Evolutionary conservation across 2,329 filamentous ascomycete genomes (phyloP), one percentile per base, ranked within the genome.

Genomic region (Aspergillus sp.): DNA sequence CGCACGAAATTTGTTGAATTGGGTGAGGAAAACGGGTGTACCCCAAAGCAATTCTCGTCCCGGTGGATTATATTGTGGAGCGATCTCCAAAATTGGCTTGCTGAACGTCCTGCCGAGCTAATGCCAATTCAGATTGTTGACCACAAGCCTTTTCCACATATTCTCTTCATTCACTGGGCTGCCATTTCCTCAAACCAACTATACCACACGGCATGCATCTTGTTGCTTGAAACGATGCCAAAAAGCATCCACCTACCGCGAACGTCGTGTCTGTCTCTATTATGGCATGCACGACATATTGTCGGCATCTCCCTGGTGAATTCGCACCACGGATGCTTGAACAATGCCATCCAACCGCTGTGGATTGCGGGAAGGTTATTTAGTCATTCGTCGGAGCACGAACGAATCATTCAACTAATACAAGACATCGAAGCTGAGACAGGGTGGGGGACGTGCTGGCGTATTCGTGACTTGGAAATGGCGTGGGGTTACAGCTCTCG

Each of bases 131-230:
- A 73, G 35, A 72, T 63, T 2, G 65, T 72, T n/a, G 63, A 68
- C 27, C 66, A 64, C 2, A 60, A 64, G 6, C 74, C 74, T 1
- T 81, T 79, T 49, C 76, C 77, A 0, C 68, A 74, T 39, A 72
- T 80, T 2, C 66, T 81, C 1, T 82, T 77, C 55, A 59, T 71
- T 1, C 73, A 78, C 49, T 77, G 73, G 70, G 74, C 76, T 0
- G 78, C 75, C 3, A 81, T 81, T 22, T 81, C 78, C 0, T 74
- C 74, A 0, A 81, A 78, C 44, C 78, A 81, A 52, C 66, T 82
- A 0, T 78, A 80, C 41, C 79, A 82, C 53, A 79, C 79, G 0
- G 71, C 76, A 7, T 77, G 74, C 51, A 73, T 80, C 9, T 57
- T 81, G 7, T 65, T 82, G 10, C 64, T 82, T 0, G 69, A 71